Conservation (phyloP, 2,329 filamentous ascomycete genomes). For the Endocalyx cinctus region DNA sequence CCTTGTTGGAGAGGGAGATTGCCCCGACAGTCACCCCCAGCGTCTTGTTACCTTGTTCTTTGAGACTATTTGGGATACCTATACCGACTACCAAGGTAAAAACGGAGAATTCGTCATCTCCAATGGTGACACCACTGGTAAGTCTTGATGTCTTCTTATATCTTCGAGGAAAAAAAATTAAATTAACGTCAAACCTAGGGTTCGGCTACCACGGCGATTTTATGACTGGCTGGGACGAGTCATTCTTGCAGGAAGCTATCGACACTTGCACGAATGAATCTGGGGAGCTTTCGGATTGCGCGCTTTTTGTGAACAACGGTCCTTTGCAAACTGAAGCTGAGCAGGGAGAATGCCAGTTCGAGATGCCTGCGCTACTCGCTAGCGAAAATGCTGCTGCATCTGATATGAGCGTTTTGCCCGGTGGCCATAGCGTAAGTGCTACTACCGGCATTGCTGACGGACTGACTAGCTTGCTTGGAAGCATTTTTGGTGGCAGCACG, state of each 20-base stretch:
- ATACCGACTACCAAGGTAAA: conserved; percentile 51
- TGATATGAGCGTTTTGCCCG: conserved; percentile 57
- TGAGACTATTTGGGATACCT: conserved; percentile 80
- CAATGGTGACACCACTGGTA: conserved; percentile 73
- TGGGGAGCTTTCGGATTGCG: conserved; percentile 69
- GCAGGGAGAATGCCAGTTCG: conserved; percentile 57
- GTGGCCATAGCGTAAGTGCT: conserved; percentile 47
- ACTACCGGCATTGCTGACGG: conserved; percentile 7
- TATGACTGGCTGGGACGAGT: conserved; percentile 69
- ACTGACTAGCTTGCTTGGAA: conserved; percentile 16
- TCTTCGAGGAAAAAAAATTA: not conserved
- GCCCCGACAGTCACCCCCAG: conserved; percentile 63
- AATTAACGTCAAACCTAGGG: conserved; percentile 38
- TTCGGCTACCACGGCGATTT: conserved; percentile 78
- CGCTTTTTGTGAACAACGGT: conserved; percentile 54
- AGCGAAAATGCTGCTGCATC: conserved; percentile 46
- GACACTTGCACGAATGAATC: conserved; percentile 67
- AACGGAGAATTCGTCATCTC: conserved; percentile 69
- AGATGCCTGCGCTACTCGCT: conserved; percentile 48
- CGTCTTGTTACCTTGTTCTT: conserved; percentile 74
- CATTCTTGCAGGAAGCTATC: conserved; percentile 67
- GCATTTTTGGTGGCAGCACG: conserved; percentile 11
- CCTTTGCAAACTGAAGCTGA: conserved; percentile 53
- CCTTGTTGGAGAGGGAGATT: conserved; percentile 70
- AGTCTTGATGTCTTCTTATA: conserved; percentile 15